Evolutionary conservation across 169 alveolate species (phyloP).

Genomic region (Eimeria tenella): DNA sequence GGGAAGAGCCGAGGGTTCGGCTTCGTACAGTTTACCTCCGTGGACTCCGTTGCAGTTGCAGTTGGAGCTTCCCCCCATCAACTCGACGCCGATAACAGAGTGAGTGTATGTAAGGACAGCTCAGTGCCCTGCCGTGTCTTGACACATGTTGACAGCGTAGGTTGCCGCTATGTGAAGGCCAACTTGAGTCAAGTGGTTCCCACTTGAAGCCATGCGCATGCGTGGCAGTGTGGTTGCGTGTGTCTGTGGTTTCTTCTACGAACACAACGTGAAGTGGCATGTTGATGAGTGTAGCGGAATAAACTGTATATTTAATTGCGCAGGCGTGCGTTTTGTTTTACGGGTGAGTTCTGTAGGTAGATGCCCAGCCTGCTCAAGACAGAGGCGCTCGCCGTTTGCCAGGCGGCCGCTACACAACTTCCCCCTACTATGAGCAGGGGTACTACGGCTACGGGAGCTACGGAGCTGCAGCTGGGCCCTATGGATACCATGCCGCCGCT

Average conservation of each 20-base stretch:
- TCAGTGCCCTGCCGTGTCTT: no score
- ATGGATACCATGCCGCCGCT: constrained; percentile 65
- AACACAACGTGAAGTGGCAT: no score
- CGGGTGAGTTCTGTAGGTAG: constrained; percentile 42
- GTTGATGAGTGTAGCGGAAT: background rate
- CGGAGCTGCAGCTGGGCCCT: constrained; percentile 66
- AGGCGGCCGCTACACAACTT: constrained; percentile 50
- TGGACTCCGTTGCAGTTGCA: constrained; percentile 67
- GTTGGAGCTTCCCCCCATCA: constrained; percentile 74
- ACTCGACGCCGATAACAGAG: constrained; percentile 63
- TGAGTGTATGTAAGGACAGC: background rate
- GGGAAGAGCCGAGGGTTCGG: constrained; percentile 73
- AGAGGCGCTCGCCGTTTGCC: constrained; percentile 69
- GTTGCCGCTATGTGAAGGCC: no score
- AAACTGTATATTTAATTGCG: background rate
- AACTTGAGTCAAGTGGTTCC: no score
- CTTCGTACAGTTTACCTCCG: constrained; percentile 66
- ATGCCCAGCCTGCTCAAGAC: constrained; percentile 70
- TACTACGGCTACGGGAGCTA: constrained; percentile 50
- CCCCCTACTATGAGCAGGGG: constrained; percentile 63
- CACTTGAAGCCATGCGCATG: no score
- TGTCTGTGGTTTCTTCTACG: no score
- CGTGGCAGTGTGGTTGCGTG: no score
- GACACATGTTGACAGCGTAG: no score
- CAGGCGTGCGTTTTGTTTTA: background rate